Percentiles rank a stretch among this genome's conserved stretches.
Conservation (phyloP, 768 basidiomycete genomes). For the Suillus brevipes region DNA sequence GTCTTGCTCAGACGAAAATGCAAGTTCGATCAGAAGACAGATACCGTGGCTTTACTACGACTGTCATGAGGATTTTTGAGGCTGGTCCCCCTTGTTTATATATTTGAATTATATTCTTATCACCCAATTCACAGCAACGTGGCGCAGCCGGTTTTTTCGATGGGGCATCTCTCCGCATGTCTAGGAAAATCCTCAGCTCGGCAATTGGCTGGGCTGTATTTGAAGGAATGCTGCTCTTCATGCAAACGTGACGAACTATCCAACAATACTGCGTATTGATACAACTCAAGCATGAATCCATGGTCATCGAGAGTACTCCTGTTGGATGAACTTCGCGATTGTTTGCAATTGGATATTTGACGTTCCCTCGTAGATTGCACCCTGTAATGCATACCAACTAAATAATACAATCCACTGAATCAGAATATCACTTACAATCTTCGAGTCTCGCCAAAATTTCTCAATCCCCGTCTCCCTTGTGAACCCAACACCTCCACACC, state of each 20-base stretch:
- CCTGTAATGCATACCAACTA: constrained; percentile 41
- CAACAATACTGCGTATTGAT: background rate
- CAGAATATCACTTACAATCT: constrained; percentile 65
- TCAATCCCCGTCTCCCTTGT: constrained; percentile 94
- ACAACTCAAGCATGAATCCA: background rate
- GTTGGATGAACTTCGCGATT: constrained; percentile 89
- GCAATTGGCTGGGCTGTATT: constrained; percentile 92
- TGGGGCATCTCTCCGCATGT: constrained; percentile 78
- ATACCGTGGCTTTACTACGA: constrained; percentile 71
- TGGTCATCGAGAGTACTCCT: constrained; percentile 59
- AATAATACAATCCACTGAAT: constrained; percentile 2
- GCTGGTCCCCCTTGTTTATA: constrained; percentile 40
- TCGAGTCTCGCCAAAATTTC: constrained; percentile 96
- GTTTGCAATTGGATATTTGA: constrained; percentile 99
- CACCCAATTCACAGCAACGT: constrained; percentile 57
- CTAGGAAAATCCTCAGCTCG: constrained; percentile 85
- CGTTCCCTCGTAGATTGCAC: constrained; percentile 92
- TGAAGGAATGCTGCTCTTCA: constrained; percentile 70
- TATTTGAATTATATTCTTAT: constrained; percentile 2
- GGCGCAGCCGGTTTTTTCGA: constrained; percentile 83
- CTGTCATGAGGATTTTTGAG: constrained; percentile 64
- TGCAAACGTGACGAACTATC: constrained; percentile 34
- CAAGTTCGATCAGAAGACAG: constrained; percentile 81
- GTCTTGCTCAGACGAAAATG: constrained; percentile 70
- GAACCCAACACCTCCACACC: constrained; percentile 92